Percentiles rank a stretch among this genome's conserved stretches.
Conservation (phyloP, 768 basidiomycete species). For the Tulasnella sp. region DNA sequence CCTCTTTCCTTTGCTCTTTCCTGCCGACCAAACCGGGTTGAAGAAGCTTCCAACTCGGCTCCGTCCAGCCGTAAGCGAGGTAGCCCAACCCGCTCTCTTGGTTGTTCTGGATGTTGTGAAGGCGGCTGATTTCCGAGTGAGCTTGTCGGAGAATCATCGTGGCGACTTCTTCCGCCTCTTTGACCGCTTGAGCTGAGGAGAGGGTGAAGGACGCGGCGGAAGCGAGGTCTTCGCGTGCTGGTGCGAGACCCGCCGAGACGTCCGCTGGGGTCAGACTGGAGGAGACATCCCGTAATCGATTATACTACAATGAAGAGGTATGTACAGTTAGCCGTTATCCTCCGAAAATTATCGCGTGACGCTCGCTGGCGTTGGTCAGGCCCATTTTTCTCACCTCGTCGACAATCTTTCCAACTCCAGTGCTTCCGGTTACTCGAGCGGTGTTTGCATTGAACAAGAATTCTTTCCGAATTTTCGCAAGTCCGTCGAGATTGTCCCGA, state of each 20-base stretch:
- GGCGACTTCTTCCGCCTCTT: background rate
- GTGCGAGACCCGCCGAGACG: background rate
- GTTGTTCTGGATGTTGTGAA: background rate
- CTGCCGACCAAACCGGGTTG: background rate
- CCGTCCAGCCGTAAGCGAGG: background rate
- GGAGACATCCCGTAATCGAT: background rate
- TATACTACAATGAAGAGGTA: background rate
- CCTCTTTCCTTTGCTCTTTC: background rate
- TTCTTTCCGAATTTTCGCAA: background rate
- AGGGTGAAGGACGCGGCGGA: background rate
- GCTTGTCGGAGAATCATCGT: background rate
- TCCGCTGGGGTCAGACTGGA: background rate
- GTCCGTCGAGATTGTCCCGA: background rate
- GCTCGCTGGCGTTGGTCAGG: too few species aligned
- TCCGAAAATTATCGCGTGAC: too few species aligned
- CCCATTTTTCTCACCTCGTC: slow-evolving; percentile 5
- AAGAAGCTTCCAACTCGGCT: background rate
- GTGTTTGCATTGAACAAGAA: slow-evolving; percentile 3
- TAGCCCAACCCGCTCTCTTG: background rate
- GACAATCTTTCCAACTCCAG: background rate
- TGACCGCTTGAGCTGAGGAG: background rate
- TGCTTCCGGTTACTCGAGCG: background rate
- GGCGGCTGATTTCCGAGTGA: background rate
- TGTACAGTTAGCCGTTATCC: too few species aligned
- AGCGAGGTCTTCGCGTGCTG: background rate